Evolutionary conservation across 306 rosid genomes (phyloP), one percentile per base, ranked within the genome.

Genomic region (Cucurbita moschata): DNA sequence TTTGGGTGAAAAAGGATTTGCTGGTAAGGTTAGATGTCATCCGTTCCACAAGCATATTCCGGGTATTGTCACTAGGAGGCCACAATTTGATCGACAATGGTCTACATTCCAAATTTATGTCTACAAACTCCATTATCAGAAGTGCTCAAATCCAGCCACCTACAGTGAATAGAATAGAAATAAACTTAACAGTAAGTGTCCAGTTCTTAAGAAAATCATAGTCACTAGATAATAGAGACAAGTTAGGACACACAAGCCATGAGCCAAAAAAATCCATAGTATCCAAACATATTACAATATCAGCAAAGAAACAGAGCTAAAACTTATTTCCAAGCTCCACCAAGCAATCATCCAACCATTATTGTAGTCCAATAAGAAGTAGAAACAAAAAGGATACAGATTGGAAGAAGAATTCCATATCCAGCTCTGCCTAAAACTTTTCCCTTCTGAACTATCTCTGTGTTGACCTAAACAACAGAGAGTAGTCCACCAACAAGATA

Each of bases 41-140:
- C 81, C 95, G 90, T 70, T 88, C 88, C 85, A 89, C 91, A 46
- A 95, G 96, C 55, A 86, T 89, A 80, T 83, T 85, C 81, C 99
- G 88, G 4, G 97, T 95, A 83, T 87, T 95, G 72, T 82, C 86
- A 79, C 96, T 91, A 39, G 99, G 99, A 77, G 99, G 99, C 99
- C 99, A 95, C 71, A 95, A 79, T 77, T 95, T 95, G 80, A 95
- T 85, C 60, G 96, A 88, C 75, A 95, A 87, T 71, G 95, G 87
- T 39, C 87, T 85, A 54, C 75, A 77, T 74, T 88, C 86, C 0
- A 89, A 82, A 81, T 76, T 81, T 79, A 47, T 43, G 70, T 64
- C 65, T 8, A 77, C 65, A 52, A 82, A 52, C 46, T 86, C 98
- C 96, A 92, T 92, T 46, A 76, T 84, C 6, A 10, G 49, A 80